Conservation (phyloP, 495 filamentous ascomycete species). For the Poronia punctata region DNA sequence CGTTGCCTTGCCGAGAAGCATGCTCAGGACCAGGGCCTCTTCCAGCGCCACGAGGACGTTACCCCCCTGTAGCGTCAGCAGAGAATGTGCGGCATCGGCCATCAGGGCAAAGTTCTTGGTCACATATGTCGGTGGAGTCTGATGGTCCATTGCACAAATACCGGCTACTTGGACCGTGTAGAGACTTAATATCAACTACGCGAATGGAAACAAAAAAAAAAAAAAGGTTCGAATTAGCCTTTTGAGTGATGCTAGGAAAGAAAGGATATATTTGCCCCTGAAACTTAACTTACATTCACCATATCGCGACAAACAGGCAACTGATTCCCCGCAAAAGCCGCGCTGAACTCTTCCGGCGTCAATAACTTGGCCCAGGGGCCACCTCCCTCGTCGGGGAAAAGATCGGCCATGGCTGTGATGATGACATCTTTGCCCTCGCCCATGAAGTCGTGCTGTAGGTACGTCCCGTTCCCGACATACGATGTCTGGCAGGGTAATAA, state of each 20-base stretch:
- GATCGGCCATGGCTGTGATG: conserved; percentile 9
- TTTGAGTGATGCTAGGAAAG: too few species aligned
- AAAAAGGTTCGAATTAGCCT: too few species aligned
- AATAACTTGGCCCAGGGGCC: conserved; percentile 20
- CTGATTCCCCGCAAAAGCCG: conserved; percentile 13
- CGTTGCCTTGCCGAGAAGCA: conserved; percentile 14
- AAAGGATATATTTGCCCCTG: too few species aligned
- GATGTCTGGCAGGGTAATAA: conserved; percentile 12
- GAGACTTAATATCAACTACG: conserved; percentile 21
- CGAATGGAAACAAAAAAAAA: too few species aligned
- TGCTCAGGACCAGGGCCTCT: conserved; percentile 19
- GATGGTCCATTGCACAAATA: conserved; percentile 16
- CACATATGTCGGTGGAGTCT: conserved; percentile 19
- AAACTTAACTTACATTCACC: conserved; percentile 24
- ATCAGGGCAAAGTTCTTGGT: conserved; percentile 17
- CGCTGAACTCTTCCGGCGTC: conserved; percentile 23
- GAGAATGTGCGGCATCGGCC: conserved; percentile 21
- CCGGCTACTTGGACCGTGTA: conserved; percentile 25
- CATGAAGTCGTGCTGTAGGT: conserved; percentile 15
- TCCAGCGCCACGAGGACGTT: conserved; percentile 14
- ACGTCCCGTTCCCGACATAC: conserved; percentile 18
- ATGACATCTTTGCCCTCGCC: conserved; percentile 17
- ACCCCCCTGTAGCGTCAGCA: conserved; percentile 16
- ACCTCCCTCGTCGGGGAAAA: conserved; percentile 8
- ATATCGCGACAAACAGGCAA: conserved; percentile 17